phyloP scores from a whole-genome alignment of 2,329 filamentous ascomycete genomes.

The Stagonosporopsis cucurbitacearum region DNA sequence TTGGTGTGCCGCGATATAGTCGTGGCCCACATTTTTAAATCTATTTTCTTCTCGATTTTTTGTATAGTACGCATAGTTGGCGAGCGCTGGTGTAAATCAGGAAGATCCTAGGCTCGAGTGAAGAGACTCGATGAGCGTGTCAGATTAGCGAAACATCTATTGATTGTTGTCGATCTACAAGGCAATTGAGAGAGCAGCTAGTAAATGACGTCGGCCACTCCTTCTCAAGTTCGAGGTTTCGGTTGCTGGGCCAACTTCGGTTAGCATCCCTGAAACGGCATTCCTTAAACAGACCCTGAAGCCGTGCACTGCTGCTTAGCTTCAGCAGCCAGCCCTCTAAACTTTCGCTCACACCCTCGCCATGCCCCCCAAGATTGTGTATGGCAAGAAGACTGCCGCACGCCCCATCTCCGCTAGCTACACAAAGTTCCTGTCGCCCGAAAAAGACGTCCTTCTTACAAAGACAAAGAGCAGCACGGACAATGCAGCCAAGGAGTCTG shows the following conservation, averaged over 20 bases:
- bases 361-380: conserved; percentile 36
- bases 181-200: not conserved
- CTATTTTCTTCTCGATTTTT: conserved; percentile 7
- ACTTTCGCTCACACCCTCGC: conserved; percentile 12
- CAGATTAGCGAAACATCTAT: conserved; percentile 12
- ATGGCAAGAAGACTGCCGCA: conserved; percentile 25
- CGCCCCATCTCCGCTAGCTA: conserved; percentile 20
- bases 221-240: not conserved
- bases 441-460: conserved; percentile 26
- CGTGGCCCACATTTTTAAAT: not conserved
- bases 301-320: not conserved
- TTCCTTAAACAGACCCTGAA: conserved; percentile 19
- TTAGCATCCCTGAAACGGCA: conserved; percentile 16
- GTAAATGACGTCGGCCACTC: conserved; percentile 9
- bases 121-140: not conserved
- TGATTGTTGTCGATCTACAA: not conserved
- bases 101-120: not conserved
- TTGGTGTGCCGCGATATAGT: not conserved
- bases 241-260: conserved; percentile 20
- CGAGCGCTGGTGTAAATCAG: conserved; percentile 2
- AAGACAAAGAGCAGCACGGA: conserved; percentile 7
- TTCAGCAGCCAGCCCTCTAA: conserved; percentile 2
- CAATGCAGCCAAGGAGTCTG: conserved; percentile 1
- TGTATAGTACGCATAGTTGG: conserved; percentile 18
- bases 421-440: conserved; percentile 37